phyloP scores from a whole-genome alignment of 768 basidiomycete genomes.

The Termitomyces sp. region DNA sequence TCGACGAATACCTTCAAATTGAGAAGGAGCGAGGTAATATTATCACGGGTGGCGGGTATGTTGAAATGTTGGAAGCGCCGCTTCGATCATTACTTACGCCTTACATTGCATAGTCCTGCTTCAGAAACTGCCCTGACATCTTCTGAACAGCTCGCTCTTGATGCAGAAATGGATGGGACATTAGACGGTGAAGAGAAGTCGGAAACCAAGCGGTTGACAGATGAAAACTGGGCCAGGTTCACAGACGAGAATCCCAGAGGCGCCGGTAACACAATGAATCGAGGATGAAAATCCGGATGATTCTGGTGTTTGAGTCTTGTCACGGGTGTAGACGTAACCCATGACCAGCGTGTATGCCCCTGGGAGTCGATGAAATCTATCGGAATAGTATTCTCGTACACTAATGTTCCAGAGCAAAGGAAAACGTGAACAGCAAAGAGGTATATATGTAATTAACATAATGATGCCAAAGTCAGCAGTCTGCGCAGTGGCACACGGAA shows the following conservation, averaged over 20 bases:
- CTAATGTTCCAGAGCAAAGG: constrained; percentile 12
- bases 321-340: neutral
- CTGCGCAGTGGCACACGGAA: constrained; percentile 1
- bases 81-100: constrained; percentile 2
- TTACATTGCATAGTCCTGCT: constrained; percentile 42
- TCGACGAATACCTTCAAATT: constrained; percentile 90
- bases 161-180: constrained; percentile 84
- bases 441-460: constrained; percentile 15
- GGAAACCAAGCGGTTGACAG: constrained; percentile 76
- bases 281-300: constrained; percentile 47
- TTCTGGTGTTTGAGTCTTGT: neutral
- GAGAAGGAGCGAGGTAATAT: constrained; percentile 83
- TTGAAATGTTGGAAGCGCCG: neutral
- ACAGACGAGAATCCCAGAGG: constrained; percentile 84
- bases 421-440: constrained; percentile 7
- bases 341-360: neutral
- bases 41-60: constrained; percentile 83
- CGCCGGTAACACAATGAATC: constrained; percentile 96
- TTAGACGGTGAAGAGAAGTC: constrained; percentile 55
- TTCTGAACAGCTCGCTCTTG: constrained; percentile 71
- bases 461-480: constrained; percentile 13
- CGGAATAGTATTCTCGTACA: constrained; percentile 15
- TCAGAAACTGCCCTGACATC: constrained; percentile 64
- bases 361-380: neutral
- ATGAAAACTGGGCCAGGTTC: constrained; percentile 88